These are phyloP conservation scores for Diplotaxis tenuifolia DNA, from an alignment of 345 rosid genomes.

Conservation along the genomic window DNA sequence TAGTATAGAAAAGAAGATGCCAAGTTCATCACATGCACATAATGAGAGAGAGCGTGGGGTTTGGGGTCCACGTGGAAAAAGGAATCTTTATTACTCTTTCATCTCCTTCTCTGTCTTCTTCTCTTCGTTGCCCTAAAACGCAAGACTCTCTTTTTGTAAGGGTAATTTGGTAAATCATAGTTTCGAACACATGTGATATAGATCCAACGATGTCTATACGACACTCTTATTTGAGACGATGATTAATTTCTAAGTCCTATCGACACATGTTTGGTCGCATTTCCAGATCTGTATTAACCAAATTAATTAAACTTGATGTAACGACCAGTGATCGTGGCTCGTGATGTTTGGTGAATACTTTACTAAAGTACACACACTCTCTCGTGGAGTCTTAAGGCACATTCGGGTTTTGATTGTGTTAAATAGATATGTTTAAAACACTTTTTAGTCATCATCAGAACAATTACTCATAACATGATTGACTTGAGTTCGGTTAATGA, in stretches of 20 bases:
- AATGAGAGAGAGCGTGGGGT: constrained; percentile 41
- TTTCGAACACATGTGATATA: constrained; percentile 27
- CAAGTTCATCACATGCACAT: constrained; percentile 43
- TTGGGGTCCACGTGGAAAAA: constrained; percentile 38
- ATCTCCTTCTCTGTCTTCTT: constrained; percentile 13
- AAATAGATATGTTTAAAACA: neutral
- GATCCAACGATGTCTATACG: constrained; percentile 15
- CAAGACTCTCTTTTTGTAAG: constrained; percentile 8
- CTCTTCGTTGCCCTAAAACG: constrained; percentile 38
- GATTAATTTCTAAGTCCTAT: constrained; percentile 22
- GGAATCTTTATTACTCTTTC: constrained; percentile 29
- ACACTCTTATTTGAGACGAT: constrained; percentile 2
- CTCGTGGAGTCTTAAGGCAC: neutral
- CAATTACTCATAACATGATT: neutral
- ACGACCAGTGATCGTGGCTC: constrained; percentile 22
- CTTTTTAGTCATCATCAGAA: neutral
- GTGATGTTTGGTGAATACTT: neutral
- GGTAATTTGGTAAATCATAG: neutral
- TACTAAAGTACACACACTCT: neutral
- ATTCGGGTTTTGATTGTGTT: neutral
- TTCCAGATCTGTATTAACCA: constrained; percentile 15
- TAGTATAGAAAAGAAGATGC: constrained; percentile 36
- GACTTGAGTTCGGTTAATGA: neutral
- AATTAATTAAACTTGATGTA: constrained; percentile 15
- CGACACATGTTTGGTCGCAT: constrained; percentile 40